These are phyloP conservation scores for Soucietia sequanensis DNA, from an alignment of 805 yeast genomes.

Conservation along the genomic window DNA sequence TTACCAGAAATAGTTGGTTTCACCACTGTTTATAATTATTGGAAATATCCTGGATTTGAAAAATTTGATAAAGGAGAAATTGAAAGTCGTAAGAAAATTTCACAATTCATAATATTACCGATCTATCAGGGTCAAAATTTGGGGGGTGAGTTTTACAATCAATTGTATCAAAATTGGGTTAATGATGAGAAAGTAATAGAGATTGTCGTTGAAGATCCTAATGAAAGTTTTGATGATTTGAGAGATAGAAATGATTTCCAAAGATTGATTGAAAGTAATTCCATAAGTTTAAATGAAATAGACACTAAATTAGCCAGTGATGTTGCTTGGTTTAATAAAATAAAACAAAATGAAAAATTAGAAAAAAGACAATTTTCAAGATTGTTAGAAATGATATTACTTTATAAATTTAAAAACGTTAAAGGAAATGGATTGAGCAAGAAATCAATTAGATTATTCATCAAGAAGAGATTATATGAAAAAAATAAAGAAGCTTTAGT, in stretches of 20 bases:
- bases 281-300: conserved; percentile 23
- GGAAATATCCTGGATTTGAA: conserved; percentile 61
- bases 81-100: conserved; percentile 65
- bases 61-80: conserved; percentile 46
- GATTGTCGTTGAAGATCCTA: conserved; percentile 91
- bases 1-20: conserved; percentile 66
- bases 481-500: conserved; percentile 78
- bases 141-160: conserved; percentile 65
- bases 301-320: conserved; percentile 13
- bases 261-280: conserved; percentile 14
- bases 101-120: conserved; percentile 85
- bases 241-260: conserved; percentile 77
- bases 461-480: conserved; percentile 72
- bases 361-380: conserved; percentile 79
- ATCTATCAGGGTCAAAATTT: conserved; percentile 73
- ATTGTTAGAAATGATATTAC: conserved; percentile 69
- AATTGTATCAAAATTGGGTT: conserved; percentile 56
- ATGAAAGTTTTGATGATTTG: conserved; percentile 86
- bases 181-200: conserved; percentile 55
- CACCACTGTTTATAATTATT: conserved; percentile 79
- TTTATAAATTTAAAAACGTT: conserved; percentile 35
- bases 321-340: conserved; percentile 38
- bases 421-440: conserved; percentile 21
- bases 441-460: conserved; percentile 51
- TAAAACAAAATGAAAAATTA: conserved; percentile 50